These are phyloP conservation scores for Coccomyxa sp. DNA, from an alignment of 139 green algal genomes.

Conservation along the genomic window DNA sequence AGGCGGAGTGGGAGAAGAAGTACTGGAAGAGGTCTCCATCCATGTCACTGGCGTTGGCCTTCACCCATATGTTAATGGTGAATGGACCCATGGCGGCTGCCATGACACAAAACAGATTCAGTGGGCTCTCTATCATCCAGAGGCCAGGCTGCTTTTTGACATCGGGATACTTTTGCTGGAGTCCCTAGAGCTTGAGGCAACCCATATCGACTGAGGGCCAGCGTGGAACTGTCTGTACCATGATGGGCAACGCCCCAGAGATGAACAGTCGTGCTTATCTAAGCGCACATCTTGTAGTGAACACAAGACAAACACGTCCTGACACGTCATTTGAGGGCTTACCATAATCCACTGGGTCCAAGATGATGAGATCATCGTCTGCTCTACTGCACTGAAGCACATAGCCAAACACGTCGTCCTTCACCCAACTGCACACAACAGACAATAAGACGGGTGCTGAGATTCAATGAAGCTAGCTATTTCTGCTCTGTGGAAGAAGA, in stretches of 20 bases:
- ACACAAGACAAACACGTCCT: no score
- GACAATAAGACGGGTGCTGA: background rate
- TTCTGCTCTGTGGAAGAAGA: no score
- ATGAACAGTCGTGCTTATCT: no score
- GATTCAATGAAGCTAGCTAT: no score
- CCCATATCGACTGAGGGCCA: no score
- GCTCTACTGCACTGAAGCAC: constrained; percentile 21
- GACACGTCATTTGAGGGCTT: background rate
- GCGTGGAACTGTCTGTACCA: no score
- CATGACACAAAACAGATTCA: background rate
- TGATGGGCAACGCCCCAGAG: no score
- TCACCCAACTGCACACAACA: constrained; percentile 26
- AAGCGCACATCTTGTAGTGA: no score
- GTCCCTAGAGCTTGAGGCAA: background rate
- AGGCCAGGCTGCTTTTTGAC: background rate
- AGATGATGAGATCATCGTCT: constrained; percentile 15
- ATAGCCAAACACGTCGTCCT: constrained; percentile 32
- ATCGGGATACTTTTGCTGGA: background rate
- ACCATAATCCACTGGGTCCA: constrained; percentile 34
- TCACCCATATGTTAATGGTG: constrained; percentile 61
- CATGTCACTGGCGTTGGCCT: constrained; percentile 10
- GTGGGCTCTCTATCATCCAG: background rate
- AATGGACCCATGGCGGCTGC: constrained; percentile 40
- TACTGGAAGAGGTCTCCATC: constrained; percentile 37
- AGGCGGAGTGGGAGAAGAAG: constrained; percentile 37